Conservation (phyloP, 352 stramenopile genomes). For the Phytophthora quininea region DNA sequence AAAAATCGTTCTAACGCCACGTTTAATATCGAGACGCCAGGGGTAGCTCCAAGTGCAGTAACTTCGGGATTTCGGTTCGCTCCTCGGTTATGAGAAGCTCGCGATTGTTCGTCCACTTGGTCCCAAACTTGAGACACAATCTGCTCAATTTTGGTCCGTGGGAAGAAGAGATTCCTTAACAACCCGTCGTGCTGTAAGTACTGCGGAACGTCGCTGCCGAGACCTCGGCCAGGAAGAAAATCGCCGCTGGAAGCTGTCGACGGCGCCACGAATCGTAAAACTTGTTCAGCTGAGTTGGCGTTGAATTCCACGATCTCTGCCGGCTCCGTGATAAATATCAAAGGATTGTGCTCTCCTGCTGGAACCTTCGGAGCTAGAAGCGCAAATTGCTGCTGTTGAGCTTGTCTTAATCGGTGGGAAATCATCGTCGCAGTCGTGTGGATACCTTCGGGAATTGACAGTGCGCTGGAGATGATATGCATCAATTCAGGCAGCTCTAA, state of each 20-base stretch:
- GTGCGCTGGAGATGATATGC: constrained; percentile 16
- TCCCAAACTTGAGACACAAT: constrained; percentile 65
- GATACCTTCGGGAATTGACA: constrained; percentile 25
- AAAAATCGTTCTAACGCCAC: constrained; percentile 47
- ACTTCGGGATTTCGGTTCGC: background rate
- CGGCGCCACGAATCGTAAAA: background rate
- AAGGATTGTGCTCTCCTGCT: background rate
- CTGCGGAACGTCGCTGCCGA: constrained; percentile 41
- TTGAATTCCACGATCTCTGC: constrained; percentile 30
- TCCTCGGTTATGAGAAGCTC: constrained; percentile 36
- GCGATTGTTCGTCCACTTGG: constrained; percentile 60
- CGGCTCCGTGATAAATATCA: constrained; percentile 55
- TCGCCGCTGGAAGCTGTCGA: constrained; percentile 26
- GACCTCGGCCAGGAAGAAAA: constrained; percentile 46
- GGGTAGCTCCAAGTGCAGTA: background rate
- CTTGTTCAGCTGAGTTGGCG: background rate
- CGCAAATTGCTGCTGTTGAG: constrained; percentile 30
- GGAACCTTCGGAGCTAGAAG: constrained; percentile 13
- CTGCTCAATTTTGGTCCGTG: constrained; percentile 48
- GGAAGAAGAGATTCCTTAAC: constrained; percentile 64
- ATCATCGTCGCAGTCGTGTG: constrained; percentile 16
- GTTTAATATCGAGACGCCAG: constrained; percentile 23
- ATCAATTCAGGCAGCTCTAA: constrained; percentile 41
- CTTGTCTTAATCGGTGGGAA: constrained; percentile 30
- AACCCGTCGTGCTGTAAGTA: constrained; percentile 67